Base-by-base conservation (phyloP, 805 yeast genomes). In the Wickerhamiella spandovensis region DNA sequence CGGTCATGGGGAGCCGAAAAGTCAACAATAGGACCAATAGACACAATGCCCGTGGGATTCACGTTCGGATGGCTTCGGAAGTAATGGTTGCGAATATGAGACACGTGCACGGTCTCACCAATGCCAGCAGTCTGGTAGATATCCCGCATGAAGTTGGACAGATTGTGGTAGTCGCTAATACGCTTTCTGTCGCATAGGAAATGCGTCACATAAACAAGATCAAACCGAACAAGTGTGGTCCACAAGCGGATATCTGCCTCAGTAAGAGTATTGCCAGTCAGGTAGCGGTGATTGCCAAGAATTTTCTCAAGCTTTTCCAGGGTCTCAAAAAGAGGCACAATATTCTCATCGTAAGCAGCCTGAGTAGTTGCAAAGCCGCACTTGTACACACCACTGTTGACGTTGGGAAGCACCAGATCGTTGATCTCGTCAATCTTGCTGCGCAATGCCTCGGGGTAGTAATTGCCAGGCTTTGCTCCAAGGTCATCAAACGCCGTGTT, bases 361-460 rank as follows among this genome's bases (percentile, higher is more conserved):
- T 86, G 95, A 51, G 74, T 75, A 9, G 87, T 79, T 3, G 96
- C 86, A 66, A 89, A 90, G 0, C 97, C 97, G 2, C 92, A 57
- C 68, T 87, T 90, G 73, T 90, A 90, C 38, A 89, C 97, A 38
- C 95, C 97, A 62, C 84, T 86, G 72, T 89, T 88, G 65, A 90
- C 83, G 59, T 75, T 77, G 61, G 83, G 84, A 65, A 89, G 89
- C 41, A 85, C 76, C 90, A 94, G 82, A n/a, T 70, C 74, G 61
- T 92, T 88, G 56, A 87, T 61, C 49, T 77, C 86, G 61, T 88
- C 95, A 59, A 89, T 85, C 54, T 78, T 65, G 0, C 63, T 48
- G 55, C 72, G 71, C 55, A 80, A 66, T 1, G 65, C 62, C 5
- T 65, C 62, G 22, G 96, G 96, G 54, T 81, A 81, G 54, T 81